Conservation (phyloP, 1,139 yeast genomes). For the Kurtzmaniella quercitrusa region DNA sequence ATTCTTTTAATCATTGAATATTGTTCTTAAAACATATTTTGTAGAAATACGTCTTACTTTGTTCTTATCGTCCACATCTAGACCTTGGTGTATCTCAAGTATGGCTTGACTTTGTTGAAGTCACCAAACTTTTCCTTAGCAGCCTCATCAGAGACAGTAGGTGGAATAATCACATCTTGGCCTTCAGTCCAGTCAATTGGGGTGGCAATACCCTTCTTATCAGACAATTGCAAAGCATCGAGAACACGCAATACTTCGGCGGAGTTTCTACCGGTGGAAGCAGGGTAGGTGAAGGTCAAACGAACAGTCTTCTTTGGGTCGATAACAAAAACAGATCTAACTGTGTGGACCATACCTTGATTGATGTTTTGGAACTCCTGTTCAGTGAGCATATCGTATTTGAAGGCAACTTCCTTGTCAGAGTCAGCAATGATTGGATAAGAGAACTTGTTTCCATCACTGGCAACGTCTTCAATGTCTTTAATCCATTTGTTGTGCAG, state of each 20-base stretch:
- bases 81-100: slow-evolving; percentile 33
- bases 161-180: slow-evolving; percentile 81
- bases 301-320: slow-evolving; percentile 76
- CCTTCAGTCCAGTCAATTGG: slow-evolving; percentile 89
- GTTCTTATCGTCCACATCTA: not conserved
- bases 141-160: slow-evolving; percentile 64
- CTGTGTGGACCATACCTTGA: slow-evolving; percentile 67
- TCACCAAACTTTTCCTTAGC: slow-evolving; percentile 73
- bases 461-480: slow-evolving; percentile 74
- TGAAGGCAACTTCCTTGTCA: slow-evolving; percentile 60
- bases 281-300: slow-evolving; percentile 73
- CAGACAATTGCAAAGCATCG: slow-evolving; percentile 77
- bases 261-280: slow-evolving; percentile 84
- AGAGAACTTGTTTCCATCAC: slow-evolving; percentile 47
- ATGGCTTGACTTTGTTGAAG: slow-evolving; percentile 74
- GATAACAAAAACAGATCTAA: slow-evolving; percentile 78
- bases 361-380: slow-evolving; percentile 76
- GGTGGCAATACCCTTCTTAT: slow-evolving; percentile 67
- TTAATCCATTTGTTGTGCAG: slow-evolving; percentile 79
- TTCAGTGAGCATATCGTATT: slow-evolving; percentile 82
- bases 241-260: slow-evolving; percentile 81
- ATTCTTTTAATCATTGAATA: no score
- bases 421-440: slow-evolving; percentile 85
- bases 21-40: not conserved
- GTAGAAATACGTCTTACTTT: not conserved